A percentile compares a stretch with the other conserved stretches of the same genome.
Conservation (phyloP, 2,329 filamentous ascomycete genomes). For the Trichoderma gracile region DNA sequence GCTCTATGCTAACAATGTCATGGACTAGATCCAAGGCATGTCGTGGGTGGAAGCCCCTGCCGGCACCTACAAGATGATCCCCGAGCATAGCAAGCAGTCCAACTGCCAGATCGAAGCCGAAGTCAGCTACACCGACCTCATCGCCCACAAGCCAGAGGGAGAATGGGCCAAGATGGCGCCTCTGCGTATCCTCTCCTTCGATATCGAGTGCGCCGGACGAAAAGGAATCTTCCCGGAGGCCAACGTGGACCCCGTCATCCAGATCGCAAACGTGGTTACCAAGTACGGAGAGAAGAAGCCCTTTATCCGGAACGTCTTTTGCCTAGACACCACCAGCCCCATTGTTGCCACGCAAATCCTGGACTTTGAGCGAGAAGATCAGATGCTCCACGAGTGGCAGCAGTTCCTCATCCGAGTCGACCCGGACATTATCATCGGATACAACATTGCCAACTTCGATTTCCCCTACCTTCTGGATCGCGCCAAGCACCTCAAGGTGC, state of each 20-base stretch:
- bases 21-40: constrained; percentile 78
- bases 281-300: constrained; percentile 93
- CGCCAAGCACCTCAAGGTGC: constrained; percentile 78
- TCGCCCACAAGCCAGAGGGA: constrained; percentile 84
- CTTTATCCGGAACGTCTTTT: constrained; percentile 96
- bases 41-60: constrained; percentile 90
- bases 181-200: constrained; percentile 87
- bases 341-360: constrained; percentile 95
- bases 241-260: constrained; percentile 88
- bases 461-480: constrained; percentile 93
- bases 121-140: constrained; percentile 77
- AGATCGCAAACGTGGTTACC: constrained; percentile 96
- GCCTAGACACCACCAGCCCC: constrained; percentile 83
- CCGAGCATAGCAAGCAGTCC: constrained; percentile 69
- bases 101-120: constrained; percentile 96
- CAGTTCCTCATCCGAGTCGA: constrained; percentile 88
- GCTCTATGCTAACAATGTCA: neutral
- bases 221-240: constrained; percentile 98
- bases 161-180: constrained; percentile 99
- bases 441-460: constrained; percentile 99
- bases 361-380: constrained; percentile 75
- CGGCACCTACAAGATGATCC: constrained; percentile 70
- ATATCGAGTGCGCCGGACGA: constrained; percentile 97
- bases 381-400: constrained; percentile 92
- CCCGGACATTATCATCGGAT: constrained; percentile 96